These are phyloP conservation scores for Isatis tinctoria DNA, from an alignment of 345 rosid species.

Conservation along the genomic window DNA sequence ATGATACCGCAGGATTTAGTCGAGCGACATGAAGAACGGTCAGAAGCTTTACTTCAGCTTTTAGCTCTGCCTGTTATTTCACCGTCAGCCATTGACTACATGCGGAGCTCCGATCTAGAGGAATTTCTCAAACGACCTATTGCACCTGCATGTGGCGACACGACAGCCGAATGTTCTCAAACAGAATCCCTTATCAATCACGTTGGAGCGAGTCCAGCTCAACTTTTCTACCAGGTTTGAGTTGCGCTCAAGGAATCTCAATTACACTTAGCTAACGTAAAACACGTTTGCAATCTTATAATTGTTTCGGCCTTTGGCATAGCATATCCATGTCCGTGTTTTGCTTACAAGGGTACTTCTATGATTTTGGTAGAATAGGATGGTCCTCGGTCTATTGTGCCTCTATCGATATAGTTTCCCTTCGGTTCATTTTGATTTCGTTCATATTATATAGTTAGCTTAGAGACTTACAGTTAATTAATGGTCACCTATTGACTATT, in stretches of 20 bases:
- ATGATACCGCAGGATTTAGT: constrained; percentile 59
- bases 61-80: constrained; percentile 70
- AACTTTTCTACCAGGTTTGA: constrained; percentile 69
- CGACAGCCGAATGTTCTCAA: constrained; percentile 25
- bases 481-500: background rate
- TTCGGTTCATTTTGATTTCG: background rate
- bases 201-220: constrained; percentile 38
- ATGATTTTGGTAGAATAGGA: background rate
- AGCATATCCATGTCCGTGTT: background rate
- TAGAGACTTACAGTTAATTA: background rate
- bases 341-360: background rate
- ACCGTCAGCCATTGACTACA: constrained; percentile 58
- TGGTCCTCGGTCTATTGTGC: background rate
- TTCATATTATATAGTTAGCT: background rate
- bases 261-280: background rate
- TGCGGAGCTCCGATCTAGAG: constrained; percentile 68
- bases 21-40: constrained; percentile 57
- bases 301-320: background rate
- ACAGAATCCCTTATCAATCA: constrained; percentile 37
- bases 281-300: background rate
- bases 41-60: constrained; percentile 50
- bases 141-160: constrained; percentile 33
- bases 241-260: background rate
- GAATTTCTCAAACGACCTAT: constrained; percentile 59
- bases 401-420: background rate